These are phyloP conservation scores for Candida ipomoeae DNA, from an alignment of 805 yeast genomes.

Conservation along the genomic window DNA sequence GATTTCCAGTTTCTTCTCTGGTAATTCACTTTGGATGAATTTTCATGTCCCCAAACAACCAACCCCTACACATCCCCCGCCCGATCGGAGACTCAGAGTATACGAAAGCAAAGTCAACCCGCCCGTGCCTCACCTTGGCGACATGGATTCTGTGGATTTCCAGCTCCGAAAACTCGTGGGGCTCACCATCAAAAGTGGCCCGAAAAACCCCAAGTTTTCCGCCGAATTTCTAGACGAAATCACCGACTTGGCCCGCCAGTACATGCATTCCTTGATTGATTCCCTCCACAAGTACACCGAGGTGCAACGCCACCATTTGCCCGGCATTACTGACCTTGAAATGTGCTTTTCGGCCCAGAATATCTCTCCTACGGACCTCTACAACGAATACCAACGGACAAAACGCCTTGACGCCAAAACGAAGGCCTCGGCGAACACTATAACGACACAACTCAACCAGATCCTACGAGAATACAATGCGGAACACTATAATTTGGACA, in stretches of 20 bases:
- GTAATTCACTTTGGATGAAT: no score
- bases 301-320: slow-evolving; percentile 55
- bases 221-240: slow-evolving; percentile 28
- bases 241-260: slow-evolving; percentile 26
- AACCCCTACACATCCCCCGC: slow-evolving; percentile 10
- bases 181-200: slow-evolving; percentile 20
- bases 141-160: slow-evolving; percentile 22
- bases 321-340: slow-evolving; percentile 49
- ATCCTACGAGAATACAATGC: slow-evolving; percentile 16
- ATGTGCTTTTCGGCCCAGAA: slow-evolving; percentile 42
- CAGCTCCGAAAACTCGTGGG: slow-evolving; percentile 28
- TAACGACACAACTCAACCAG: slow-evolving; percentile 7
- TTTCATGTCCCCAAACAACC: background rate
- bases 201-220: slow-evolving; percentile 19
- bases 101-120: slow-evolving; percentile 1
- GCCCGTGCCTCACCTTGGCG: background rate
- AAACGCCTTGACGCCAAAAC: slow-evolving; percentile 1
- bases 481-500: slow-evolving; percentile 22
- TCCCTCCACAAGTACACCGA: slow-evolving; percentile 50
- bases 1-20: no score
- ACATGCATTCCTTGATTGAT: slow-evolving; percentile 33
- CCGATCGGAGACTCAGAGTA: slow-evolving; percentile 8
- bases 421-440: slow-evolving; percentile 5
- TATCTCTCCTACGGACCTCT: slow-evolving; percentile 37
- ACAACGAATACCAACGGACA: slow-evolving; percentile 27